Conservation (phyloP, 805 yeast genomes). For the Metschnikowia noctiluminum region DNA sequence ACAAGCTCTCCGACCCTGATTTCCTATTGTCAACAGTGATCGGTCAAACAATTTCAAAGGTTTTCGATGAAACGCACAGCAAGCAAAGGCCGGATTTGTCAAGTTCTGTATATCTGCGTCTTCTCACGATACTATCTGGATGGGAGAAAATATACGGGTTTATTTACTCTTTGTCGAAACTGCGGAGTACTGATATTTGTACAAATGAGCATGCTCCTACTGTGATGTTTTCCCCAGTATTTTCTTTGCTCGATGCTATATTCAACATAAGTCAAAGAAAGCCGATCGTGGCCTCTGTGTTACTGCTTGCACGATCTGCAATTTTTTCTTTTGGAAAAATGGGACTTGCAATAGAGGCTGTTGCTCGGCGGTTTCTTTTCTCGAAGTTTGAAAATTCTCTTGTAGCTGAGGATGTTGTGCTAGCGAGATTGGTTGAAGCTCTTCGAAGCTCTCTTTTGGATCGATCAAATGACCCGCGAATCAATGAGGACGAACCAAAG, state of each 20-base stretch:
- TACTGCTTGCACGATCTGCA: conserved; percentile 5
- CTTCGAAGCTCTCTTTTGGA: conserved; percentile 16
- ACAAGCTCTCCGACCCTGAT: conserved; percentile 12
- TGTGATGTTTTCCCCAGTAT: conserved; percentile 16
- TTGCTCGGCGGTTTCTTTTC: conserved; percentile 1
- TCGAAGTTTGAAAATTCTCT: conserved; percentile 6
- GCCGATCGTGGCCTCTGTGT: conserved; percentile 16
- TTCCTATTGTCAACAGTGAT: conserved; percentile 10
- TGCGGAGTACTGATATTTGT: too few relatives aligned
- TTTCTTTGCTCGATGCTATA: conserved; percentile 19
- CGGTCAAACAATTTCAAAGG: neutral
- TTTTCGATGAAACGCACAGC: neutral
- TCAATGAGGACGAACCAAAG: neutral
- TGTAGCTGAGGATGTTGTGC: conserved; percentile 8
- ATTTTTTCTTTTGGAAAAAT: conserved; percentile 2
- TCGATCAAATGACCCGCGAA: neutral
- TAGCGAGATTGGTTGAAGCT: conserved; percentile 15
- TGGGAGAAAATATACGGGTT: neutral
- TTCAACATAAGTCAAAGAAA: conserved; percentile 18
- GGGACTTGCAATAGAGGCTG: conserved; percentile 9
- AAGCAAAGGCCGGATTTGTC: neutral
- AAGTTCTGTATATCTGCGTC: neutral
- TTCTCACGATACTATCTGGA: neutral
- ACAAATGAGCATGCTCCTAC: neutral
- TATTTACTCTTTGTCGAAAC: neutral